phyloP scores from a whole-genome alignment of 1,284 basidiomycete species.

The Cutaneotrichosporon cyanovorans region DNA sequence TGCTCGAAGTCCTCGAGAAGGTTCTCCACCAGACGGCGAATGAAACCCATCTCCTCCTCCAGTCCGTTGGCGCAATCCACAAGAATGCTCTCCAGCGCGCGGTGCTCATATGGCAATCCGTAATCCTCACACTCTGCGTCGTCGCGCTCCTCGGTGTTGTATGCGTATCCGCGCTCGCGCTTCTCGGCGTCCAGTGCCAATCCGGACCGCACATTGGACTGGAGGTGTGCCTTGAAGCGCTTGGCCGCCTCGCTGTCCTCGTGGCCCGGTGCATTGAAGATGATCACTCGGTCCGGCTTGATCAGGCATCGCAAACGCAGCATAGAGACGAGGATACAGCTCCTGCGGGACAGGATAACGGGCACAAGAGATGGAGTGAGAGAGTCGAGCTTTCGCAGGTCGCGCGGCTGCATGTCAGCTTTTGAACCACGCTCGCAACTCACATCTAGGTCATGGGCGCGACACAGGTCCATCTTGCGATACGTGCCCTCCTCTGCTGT shows the following conservation, averaged over 20 bases:
- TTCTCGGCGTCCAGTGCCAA: conserved; percentile 8
- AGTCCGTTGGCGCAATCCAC: conserved; percentile 80
- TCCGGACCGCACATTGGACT: conserved; percentile 52
- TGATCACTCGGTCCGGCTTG: conserved; percentile 82
- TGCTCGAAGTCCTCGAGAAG: conserved; percentile 85
- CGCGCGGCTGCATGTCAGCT: conserved; percentile 62
- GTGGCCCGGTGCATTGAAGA: conserved; percentile 85
- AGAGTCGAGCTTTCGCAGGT: conserved; percentile 93
- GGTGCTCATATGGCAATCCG: conserved; percentile 73
- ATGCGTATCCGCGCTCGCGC: background rate
- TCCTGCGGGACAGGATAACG: conserved; percentile 79
- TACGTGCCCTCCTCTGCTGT: conserved; percentile 85
- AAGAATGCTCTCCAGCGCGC: conserved; percentile 81
- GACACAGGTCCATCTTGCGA: conserved; percentile 78
- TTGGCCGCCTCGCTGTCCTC: conserved; percentile 76
- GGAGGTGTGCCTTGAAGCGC: conserved; percentile 78
- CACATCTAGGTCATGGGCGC: conserved; percentile 81
- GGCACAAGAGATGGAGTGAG: conserved; percentile 69
- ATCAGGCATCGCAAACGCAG: conserved; percentile 90
- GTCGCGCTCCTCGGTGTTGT: conserved; percentile 3
- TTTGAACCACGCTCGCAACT: conserved; percentile 29
- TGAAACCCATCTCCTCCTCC: conserved; percentile 88
- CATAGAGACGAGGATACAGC: conserved; percentile 87
- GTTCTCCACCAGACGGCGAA: conserved; percentile 72
- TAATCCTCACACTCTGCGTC: conserved; percentile 25